A percentile compares a stretch with the other conserved stretches of the same genome.
Evolutionary conservation across 2,329 filamentous ascomycete species (phyloP).

Genomic region (Graphilbum fragrans): DNA sequence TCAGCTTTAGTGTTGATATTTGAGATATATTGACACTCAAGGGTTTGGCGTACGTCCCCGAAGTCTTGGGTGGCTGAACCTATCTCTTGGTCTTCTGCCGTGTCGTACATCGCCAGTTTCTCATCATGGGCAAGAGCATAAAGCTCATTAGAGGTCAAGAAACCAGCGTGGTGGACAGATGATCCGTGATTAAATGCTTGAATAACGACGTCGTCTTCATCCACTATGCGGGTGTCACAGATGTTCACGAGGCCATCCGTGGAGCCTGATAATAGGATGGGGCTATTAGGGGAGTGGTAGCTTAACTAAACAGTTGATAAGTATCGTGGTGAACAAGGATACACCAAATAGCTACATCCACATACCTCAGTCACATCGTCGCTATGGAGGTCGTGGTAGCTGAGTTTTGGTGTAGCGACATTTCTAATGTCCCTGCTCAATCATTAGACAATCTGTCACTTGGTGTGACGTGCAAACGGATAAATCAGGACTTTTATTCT

Average conservation of each 20-base stretch:
- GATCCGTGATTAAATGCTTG: conserved; percentile 69
- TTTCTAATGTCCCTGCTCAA: conserved; percentile 43
- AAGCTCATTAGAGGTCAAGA: conserved; percentile 52
- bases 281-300: conserved; percentile 47
- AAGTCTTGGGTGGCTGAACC: conserved; percentile 45
- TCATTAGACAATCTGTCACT: conserved; percentile 8
- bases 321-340: neutral
- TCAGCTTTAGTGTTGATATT: conserved; percentile 51
- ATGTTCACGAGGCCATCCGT: conserved; percentile 72
- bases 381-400: conserved; percentile 54
- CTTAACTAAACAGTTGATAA: conserved; percentile 26
- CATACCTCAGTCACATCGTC: conserved; percentile 52
- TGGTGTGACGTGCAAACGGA: neutral
- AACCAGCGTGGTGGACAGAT: conserved; percentile 64
- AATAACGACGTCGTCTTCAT: conserved; percentile 67
- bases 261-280: conserved; percentile 60
- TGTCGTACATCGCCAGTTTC: conserved; percentile 59
- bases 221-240: conserved; percentile 55
- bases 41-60: conserved; percentile 54
- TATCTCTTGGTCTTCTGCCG: conserved; percentile 50
- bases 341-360: neutral
- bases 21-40: conserved; percentile 64
- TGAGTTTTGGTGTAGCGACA: conserved; percentile 30
- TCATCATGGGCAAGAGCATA: conserved; percentile 71
- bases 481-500: neutral